Conservation (phyloP, 2,329 filamentous ascomycete species). For the Cadophora malorum region DNA sequence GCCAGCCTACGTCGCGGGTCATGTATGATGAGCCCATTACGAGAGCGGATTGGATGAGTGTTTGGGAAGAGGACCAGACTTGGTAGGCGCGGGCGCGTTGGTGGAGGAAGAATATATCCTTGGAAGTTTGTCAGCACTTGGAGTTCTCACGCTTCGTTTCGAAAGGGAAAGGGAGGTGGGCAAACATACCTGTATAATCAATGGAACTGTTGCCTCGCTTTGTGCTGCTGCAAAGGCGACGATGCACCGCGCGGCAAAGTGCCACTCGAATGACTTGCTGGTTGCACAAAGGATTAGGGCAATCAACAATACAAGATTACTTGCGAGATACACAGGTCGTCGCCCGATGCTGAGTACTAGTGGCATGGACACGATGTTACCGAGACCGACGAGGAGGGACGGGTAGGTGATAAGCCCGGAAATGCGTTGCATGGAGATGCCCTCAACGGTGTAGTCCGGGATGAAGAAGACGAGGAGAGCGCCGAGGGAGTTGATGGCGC, state of each 20-base stretch:
- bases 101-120: slow-evolving; percentile 6
- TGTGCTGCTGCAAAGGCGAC: neutral
- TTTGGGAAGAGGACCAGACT: slow-evolving; percentile 1
- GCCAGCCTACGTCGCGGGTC: neutral
- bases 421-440: neutral
- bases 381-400: neutral
- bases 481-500: slow-evolving; percentile 4
- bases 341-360: neutral
- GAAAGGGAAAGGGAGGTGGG: neutral
- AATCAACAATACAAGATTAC: neutral
- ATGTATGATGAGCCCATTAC: slow-evolving; percentile 7
- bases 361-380: neutral
- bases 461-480: slow-evolving; percentile 8
- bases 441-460: neutral
- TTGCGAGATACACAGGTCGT: neutral
- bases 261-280: slow-evolving; percentile 7
- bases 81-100: slow-evolving; percentile 1
- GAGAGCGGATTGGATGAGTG: slow-evolving; percentile 3
- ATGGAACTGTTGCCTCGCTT: neutral
- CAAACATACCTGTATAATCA: slow-evolving; percentile 1
- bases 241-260: neutral
- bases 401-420: neutral
- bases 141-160: too few relatives aligned
- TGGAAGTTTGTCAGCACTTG: too few relatives aligned
- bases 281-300: neutral